Evolutionary conservation across 257 asterid species (phyloP).

Genomic region (Salvia miltiorrhiza): DNA sequence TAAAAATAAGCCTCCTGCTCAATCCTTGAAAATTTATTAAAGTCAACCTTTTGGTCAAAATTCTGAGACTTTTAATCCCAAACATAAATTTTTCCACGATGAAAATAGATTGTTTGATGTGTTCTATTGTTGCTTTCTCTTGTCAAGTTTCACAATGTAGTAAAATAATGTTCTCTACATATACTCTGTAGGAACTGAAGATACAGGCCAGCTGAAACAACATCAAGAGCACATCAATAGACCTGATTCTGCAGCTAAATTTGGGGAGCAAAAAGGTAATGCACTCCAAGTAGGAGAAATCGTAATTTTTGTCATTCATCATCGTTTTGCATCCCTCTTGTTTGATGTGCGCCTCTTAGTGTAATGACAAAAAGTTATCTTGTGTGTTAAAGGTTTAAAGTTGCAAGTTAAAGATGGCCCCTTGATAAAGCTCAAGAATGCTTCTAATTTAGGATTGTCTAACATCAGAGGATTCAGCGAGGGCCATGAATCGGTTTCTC

Average conservation of each 20-base stretch:
- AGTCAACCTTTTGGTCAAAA: background rate
- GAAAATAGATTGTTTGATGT: background rate
- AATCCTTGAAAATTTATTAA: background rate
- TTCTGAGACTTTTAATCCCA: background rate
- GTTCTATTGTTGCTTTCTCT: background rate
- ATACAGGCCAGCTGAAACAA: conserved; percentile 23
- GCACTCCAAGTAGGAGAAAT: background rate
- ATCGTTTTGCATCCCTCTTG: background rate
- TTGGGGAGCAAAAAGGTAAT: conserved; percentile 25
- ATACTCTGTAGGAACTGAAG: conserved; percentile 23
- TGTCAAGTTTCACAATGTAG: background rate
- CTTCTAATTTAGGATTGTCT: conserved; percentile 25
- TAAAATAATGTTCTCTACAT: background rate
- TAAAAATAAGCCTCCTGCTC: background rate
- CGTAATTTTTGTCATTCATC: background rate
- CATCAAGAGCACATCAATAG: conserved; percentile 16
- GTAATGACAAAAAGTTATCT: background rate
- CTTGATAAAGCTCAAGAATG: conserved; percentile 33
- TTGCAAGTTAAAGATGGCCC: conserved; percentile 33
- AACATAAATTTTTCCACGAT: background rate
- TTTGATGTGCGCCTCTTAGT: background rate
- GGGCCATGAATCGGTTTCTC: conserved; percentile 45
- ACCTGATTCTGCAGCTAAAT: conserved; percentile 19
- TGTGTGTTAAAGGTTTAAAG: conserved; percentile 40
- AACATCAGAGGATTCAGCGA: conserved; percentile 32